Evolutionary conservation across 2,329 filamentous ascomycete genomes (phyloP).

Genomic region (Hymenotorrendiella dingleyae): DNA sequence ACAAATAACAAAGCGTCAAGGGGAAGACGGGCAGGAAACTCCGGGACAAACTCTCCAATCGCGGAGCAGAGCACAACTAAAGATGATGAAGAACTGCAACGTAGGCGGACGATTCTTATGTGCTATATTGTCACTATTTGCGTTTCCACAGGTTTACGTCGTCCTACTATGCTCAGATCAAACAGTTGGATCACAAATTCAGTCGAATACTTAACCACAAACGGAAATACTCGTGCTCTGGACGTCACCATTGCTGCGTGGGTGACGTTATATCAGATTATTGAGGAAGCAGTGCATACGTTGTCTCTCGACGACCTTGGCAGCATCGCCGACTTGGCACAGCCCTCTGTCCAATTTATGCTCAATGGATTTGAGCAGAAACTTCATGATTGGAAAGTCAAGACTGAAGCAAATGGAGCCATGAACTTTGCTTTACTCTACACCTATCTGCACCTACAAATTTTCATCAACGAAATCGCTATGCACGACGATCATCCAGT

Average conservation of each 20-base stretch:
- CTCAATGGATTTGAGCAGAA: slow-evolving; percentile 46
- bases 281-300: slow-evolving; percentile 46
- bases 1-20: slow-evolving; percentile 14
- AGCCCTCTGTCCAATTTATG: slow-evolving; percentile 45
- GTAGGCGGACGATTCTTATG: slow-evolving; percentile 32
- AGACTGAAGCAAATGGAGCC: slow-evolving; percentile 29
- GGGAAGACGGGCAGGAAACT: slow-evolving; percentile 2
- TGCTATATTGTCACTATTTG: slow-evolving; percentile 32
- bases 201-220: slow-evolving; percentile 32
- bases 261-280: slow-evolving; percentile 37
- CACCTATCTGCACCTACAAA: slow-evolving; percentile 42
- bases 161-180: slow-evolving; percentile 37
- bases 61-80: neutral
- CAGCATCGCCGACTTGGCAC: slow-evolving; percentile 40
- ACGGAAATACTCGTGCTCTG: slow-evolving; percentile 27
- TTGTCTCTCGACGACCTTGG: slow-evolving; percentile 40
- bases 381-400: slow-evolving; percentile 38
- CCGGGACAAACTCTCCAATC: neutral
- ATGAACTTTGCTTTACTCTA: slow-evolving; percentile 25
- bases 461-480: slow-evolving; percentile 52
- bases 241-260: slow-evolving; percentile 34
- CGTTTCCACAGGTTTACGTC: slow-evolving; percentile 34
- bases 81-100: slow-evolving; percentile 28
- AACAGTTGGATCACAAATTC: slow-evolving; percentile 37
- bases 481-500: slow-evolving; percentile 48